phyloP scores from a whole-genome alignment of 352 stramenopile species.

The Saprolegnia diclina region DNA sequence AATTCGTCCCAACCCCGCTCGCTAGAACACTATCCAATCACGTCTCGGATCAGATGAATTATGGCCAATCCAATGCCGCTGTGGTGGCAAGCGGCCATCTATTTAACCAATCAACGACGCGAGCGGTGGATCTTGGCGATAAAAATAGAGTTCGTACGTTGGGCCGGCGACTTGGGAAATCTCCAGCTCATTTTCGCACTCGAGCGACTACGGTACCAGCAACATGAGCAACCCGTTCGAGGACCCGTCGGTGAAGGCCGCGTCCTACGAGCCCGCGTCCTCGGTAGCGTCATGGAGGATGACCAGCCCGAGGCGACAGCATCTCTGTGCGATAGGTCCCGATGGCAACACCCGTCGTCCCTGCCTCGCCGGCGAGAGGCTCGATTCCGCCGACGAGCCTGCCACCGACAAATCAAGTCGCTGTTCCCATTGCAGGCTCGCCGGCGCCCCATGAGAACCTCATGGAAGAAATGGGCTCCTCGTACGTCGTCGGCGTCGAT shows the following conservation, averaged over 20 bases:
- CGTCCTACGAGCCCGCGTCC: background rate
- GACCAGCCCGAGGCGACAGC: too few species aligned
- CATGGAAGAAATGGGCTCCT: conserved; percentile 77
- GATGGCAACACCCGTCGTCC: background rate
- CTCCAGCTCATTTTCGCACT: background rate
- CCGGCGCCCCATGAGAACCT: conserved; percentile 39
- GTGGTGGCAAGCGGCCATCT: background rate
- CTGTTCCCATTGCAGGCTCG: background rate
- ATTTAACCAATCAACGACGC: background rate
- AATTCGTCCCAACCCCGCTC: too few species aligned
- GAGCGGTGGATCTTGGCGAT: background rate
- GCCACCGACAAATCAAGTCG: conserved; percentile 2
- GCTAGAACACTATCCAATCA: background rate
- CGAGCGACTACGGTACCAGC: too few species aligned
- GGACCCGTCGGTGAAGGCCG: conserved; percentile 19
- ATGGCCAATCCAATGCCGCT: background rate
- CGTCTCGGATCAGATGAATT: background rate
- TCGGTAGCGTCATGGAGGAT: background rate
- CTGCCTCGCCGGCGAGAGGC: background rate
- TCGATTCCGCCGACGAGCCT: conserved; percentile 3
- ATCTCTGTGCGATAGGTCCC: too few species aligned
- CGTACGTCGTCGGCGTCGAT: conserved; percentile 30
- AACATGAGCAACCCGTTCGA: conserved; percentile 26
- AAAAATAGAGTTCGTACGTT: background rate
- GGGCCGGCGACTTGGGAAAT: too few species aligned